These are phyloP conservation scores for Teratosphaeriaceae sp. DNA, from an alignment of 2,329 filamentous ascomycete genomes.

Conservation along the genomic window DNA sequence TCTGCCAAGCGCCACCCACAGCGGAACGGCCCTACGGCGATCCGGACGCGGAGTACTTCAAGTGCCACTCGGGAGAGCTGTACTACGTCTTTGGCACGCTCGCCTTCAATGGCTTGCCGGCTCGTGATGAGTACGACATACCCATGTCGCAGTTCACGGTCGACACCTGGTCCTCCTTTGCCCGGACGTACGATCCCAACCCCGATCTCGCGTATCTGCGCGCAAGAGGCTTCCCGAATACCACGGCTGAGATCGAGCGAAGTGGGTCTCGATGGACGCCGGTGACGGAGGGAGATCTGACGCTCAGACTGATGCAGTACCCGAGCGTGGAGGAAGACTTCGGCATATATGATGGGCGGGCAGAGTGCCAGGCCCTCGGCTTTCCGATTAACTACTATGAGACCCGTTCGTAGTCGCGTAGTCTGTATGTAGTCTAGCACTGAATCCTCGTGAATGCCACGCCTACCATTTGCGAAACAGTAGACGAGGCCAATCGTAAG, in stretches of 20 bases:
- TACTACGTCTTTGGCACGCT: slow-evolving; percentile 31
- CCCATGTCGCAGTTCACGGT: slow-evolving; percentile 23
- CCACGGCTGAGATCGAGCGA: slow-evolving; percentile 10
- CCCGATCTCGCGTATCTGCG: background rate
- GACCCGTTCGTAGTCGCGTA: background rate
- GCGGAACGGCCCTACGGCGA: slow-evolving; percentile 28
- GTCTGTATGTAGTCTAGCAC: no score
- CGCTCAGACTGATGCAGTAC: slow-evolving; percentile 25
- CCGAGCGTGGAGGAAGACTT: slow-evolving; percentile 7
- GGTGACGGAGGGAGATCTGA: slow-evolving; percentile 4
- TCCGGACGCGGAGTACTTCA: slow-evolving; percentile 33
- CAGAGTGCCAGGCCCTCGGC: slow-evolving; percentile 9
- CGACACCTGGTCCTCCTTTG: slow-evolving; percentile 5
- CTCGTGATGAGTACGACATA: slow-evolving; percentile 32
- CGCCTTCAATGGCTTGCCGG: slow-evolving; percentile 19
- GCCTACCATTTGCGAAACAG: no score
- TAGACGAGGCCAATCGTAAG: no score
- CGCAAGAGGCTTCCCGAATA: slow-evolving; percentile 3
- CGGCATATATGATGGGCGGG: slow-evolving; percentile 7
- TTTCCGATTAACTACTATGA: slow-evolving; percentile 9
- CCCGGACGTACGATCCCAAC: slow-evolving; percentile 2
- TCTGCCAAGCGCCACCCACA: slow-evolving; percentile 27
- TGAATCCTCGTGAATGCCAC: no score
- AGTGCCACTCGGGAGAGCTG: slow-evolving; percentile 37
- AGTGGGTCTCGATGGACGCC: slow-evolving; percentile 17